Percentiles rank a stretch among this genome's conserved stretches.
Evolutionary conservation across 495 filamentous ascomycete species (phyloP).

Genomic region (Parathielavia hyrcaniae): DNA sequence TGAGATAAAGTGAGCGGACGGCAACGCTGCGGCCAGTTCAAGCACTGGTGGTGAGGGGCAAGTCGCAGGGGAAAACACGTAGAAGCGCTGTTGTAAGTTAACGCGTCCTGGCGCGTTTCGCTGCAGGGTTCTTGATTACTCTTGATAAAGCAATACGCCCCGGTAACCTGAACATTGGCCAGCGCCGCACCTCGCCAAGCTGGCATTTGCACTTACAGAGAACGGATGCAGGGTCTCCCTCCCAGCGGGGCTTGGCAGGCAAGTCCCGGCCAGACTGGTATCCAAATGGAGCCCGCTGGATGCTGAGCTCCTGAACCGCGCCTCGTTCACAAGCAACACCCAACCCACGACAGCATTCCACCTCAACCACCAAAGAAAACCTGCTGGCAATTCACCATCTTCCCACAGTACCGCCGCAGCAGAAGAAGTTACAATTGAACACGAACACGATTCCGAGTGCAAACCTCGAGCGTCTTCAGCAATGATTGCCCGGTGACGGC

Average conservation of each 20-base stretch:
- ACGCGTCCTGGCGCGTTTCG: conserved; percentile 19
- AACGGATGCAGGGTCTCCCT: background rate
- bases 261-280: conserved; percentile 13
- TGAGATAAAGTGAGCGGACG: background rate
- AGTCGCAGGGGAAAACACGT: conserved; percentile 14
- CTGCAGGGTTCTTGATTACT: conserved; percentile 30
- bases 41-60: conserved; percentile 16
- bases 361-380: background rate
- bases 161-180: too few relatives aligned
- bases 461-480: background rate
- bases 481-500: conserved; percentile 35
- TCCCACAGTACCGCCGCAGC: background rate
- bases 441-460: conserved; percentile 2
- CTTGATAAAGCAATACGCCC: conserved; percentile 1
- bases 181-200: background rate
- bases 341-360: background rate
- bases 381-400: background rate
- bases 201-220: conserved; percentile 8
- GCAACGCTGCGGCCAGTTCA: background rate
- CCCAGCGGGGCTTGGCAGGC: conserved; percentile 8
- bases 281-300: conserved; percentile 2
- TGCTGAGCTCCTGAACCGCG: background rate
- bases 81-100: conserved; percentile 18
- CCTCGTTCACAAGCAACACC: background rate
- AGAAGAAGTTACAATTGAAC: background rate